These are phyloP conservation scores for Monosporozyma solicola DNA, from an alignment of 805 yeast species.

Conservation along the genomic window DNA sequence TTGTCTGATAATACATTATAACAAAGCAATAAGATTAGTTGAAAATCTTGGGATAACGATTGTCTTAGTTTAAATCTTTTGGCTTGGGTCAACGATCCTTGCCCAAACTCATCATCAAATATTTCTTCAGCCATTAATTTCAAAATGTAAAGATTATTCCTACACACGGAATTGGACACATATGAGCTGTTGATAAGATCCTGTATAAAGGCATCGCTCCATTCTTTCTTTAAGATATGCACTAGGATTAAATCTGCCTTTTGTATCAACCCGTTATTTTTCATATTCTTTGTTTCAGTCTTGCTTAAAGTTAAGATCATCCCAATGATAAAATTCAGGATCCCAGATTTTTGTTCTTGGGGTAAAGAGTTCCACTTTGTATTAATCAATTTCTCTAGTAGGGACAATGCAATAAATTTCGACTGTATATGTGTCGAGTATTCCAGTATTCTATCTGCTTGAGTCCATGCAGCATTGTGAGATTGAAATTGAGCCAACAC, in stretches of 20 bases:
- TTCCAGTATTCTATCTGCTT: slow-evolving; percentile 80
- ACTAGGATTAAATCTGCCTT: slow-evolving; percentile 90
- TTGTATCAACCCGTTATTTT: slow-evolving; percentile 62
- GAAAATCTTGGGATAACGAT: slow-evolving; percentile 79
- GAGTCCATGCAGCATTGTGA: slow-evolving; percentile 87
- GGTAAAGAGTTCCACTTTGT: slow-evolving; percentile 90
- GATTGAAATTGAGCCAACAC: slow-evolving; percentile 77
- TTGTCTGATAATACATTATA: slow-evolving; percentile 55
- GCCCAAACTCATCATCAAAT: slow-evolving; percentile 65
- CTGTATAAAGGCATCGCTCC: slow-evolving; percentile 93
- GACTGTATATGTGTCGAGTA: slow-evolving; percentile 67
- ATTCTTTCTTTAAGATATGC: slow-evolving; percentile 88
- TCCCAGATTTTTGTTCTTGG: slow-evolving; percentile 76
- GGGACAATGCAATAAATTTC: slow-evolving; percentile 82
- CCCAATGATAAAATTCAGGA: slow-evolving; percentile 82
- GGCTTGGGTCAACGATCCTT: slow-evolving; percentile 91
- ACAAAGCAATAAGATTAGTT: slow-evolving; percentile 83
- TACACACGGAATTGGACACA: slow-evolving; percentile 83
- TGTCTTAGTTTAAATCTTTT: slow-evolving; percentile 70
- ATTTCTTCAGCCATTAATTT: slow-evolving; percentile 85
- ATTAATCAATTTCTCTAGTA: slow-evolving; percentile 77
- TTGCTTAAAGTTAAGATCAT: slow-evolving; percentile 88
- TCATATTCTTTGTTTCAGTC: slow-evolving; percentile 40
- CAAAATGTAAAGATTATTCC: slow-evolving; percentile 87
- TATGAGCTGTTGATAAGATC: slow-evolving; percentile 78